Evolutionary conservation across 1,284 basidiomycete species (phyloP).

Genomic region (Boletus sp.): DNA sequence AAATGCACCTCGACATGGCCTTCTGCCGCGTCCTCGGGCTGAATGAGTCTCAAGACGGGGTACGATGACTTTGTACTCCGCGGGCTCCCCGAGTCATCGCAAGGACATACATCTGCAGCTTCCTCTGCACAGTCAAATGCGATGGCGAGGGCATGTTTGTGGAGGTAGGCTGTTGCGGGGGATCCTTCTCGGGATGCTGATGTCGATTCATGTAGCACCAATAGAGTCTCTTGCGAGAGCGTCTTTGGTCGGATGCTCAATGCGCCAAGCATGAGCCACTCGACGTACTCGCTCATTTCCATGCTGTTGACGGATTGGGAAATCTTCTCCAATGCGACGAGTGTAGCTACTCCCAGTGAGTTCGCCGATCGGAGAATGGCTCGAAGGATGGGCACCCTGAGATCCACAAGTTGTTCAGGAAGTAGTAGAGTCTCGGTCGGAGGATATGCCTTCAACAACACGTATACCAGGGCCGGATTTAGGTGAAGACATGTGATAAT

Average conservation of each 20-base stretch:
- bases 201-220: conserved; percentile 60
- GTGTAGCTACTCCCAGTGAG: conserved; percentile 52
- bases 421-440: conserved; percentile 42
- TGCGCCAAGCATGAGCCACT: conserved; percentile 54
- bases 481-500: conserved; percentile 49
- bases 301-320: conserved; percentile 46
- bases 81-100: conserved; percentile 58
- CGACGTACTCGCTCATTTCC: conserved; percentile 48
- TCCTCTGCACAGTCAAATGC: conserved; percentile 66
- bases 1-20: conserved; percentile 52
- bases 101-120: conserved; percentile 65
- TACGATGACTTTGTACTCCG: conserved; percentile 45
- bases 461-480: conserved; percentile 56
- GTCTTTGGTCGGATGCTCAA: conserved; percentile 53
- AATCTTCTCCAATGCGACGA: conserved; percentile 61
- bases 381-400: conserved; percentile 45
- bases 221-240: conserved; percentile 58
- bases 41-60: conserved; percentile 41
- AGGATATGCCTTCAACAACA: conserved; percentile 51
- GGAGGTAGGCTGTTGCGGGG: conserved; percentile 46
- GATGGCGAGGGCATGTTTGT: conserved; percentile 57
- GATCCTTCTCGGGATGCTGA: conserved; percentile 22
- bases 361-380: conserved; percentile 59
- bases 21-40: conserved; percentile 35
- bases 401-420: conserved; percentile 35